Conservation (phyloP, 73 alveolate genomes). For the Paramecium octaurelia region DNA sequence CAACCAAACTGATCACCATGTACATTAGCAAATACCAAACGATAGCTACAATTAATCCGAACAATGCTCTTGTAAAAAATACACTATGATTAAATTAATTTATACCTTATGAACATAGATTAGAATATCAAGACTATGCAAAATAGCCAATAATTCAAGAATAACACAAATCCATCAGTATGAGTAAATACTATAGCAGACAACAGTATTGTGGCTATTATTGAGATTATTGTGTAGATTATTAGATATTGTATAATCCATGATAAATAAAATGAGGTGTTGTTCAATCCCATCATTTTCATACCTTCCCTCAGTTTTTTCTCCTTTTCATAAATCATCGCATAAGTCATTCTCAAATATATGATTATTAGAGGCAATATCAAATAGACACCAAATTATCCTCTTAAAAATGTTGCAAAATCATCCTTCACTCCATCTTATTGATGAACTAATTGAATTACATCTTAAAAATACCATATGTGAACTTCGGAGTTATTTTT, state of each 20-base stretch:
- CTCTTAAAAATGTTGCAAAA: constrained; percentile 33
- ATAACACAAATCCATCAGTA: constrained; percentile 73
- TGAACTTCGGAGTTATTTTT: not conserved
- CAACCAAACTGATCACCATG: constrained; percentile 73
- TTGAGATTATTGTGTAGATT: constrained; percentile 76
- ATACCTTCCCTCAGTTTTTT: constrained; percentile 94
- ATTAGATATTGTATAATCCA: constrained; percentile 84
- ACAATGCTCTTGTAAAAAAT: constrained; percentile 81
- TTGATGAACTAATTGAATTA: not conserved
- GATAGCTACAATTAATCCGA: constrained; percentile 79
- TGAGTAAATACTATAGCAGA: constrained; percentile 67
- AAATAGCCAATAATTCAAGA: constrained; percentile 74
- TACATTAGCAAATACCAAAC: constrained; percentile 75
- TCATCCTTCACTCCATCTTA: constrained; percentile 51
- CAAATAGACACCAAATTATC: constrained; percentile 44
- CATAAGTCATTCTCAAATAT: constrained; percentile 63
- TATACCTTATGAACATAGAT: constrained; percentile 65
- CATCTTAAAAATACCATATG: not conserved
- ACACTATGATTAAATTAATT: constrained; percentile 56
- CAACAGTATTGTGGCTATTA: constrained; percentile 71
- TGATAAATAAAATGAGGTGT: constrained; percentile 87
- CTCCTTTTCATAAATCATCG: constrained; percentile 82
- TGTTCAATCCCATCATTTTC: constrained; percentile 98
- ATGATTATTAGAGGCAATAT: constrained; percentile 51
- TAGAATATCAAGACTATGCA: constrained; percentile 74